Evolutionary conservation across 2,329 filamentous ascomycete species (phyloP).

Genomic region (Dactylellina leptospora): DNA sequence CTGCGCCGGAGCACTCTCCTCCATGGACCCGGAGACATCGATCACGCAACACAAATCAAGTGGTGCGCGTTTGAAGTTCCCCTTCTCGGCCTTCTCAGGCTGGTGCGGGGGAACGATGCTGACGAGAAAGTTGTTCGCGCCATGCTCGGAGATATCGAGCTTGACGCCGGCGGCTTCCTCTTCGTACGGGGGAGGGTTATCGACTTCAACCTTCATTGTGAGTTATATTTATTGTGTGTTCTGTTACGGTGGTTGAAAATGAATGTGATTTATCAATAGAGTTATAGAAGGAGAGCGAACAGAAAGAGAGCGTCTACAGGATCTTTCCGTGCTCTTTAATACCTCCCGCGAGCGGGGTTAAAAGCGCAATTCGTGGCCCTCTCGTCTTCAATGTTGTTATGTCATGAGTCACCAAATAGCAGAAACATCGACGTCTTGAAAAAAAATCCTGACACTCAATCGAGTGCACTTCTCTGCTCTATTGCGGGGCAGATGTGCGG

Average conservation of each 20-base stretch:
- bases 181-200: constrained; percentile 47
- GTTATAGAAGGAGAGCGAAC: neutral
- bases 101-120: constrained; percentile 32
- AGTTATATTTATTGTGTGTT: neutral
- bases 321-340: constrained; percentile 9
- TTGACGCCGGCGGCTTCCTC: constrained; percentile 32
- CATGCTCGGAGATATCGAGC: constrained; percentile 44
- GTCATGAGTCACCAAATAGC: constrained; percentile 37
- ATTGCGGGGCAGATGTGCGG: constrained; percentile 16
- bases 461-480: neutral
- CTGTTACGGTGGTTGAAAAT: constrained; percentile 5
- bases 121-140: constrained; percentile 42
- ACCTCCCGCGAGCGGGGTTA: neutral
- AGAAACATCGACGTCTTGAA: neutral
- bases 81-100: constrained; percentile 38
- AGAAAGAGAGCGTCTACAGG: neutral
- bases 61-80: constrained; percentile 36
- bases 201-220: constrained; percentile 48
- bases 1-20: constrained; percentile 63
- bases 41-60: constrained; percentile 70
- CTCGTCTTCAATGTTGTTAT: neutral
- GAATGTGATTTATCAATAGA: neutral
- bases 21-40: constrained; percentile 70
- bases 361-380: constrained; percentile 34
- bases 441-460: neutral